Evolutionary conservation across 208 protist species (phyloP), one percentile per base, ranked within the genome.

Genomic region (Leishmania gerbilli): DNA sequence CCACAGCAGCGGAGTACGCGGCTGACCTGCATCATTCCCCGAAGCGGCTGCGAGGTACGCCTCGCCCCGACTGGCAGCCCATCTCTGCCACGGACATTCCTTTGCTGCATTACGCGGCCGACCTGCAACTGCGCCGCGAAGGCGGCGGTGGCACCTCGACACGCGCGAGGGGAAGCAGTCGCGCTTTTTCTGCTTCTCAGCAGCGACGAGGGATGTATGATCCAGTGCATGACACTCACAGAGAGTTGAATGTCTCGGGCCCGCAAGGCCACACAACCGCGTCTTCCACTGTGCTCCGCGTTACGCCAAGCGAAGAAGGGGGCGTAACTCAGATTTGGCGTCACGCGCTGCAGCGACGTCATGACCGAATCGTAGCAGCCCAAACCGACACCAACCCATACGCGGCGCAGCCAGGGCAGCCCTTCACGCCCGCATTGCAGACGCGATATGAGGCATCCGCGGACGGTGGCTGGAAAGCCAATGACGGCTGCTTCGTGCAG

Each of bases 241-340:
- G 67, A 31, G 51, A 55, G 47, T 42, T 55, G 13, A 69, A 45
- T 31, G 3, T 0, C 13, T 17, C 51, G 24, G 31, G 79, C 62
- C 64, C 42, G 7, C 34, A 11, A 7, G 17, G 55, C 21, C 45
- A 19, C 13, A 21, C 9, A 31, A 15, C 71, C 51, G 69, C 58
- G 3, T 58, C 75, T 1, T 1, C 49, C 5, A 58, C 81, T 1
- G 77, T 76, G 53, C 78, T 74, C 8, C 74, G 71, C 1, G 88
- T 92, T 19, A 68, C 64, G 15, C 82, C 82, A 5, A 68, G 76
- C 8, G 88, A 91, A 62, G 91, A 95, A 78, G 87, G 90, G 24
- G 84, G 84, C 7, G 83, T 88, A 37, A 93, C 91, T 17, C 81
- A 85, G 82, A 58, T 95, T 31, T 95, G 91, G 91, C 89, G 91